Base-by-base conservation (phyloP, 495 filamentous ascomycete genomes). In the Cairneyella variabilis region DNA sequence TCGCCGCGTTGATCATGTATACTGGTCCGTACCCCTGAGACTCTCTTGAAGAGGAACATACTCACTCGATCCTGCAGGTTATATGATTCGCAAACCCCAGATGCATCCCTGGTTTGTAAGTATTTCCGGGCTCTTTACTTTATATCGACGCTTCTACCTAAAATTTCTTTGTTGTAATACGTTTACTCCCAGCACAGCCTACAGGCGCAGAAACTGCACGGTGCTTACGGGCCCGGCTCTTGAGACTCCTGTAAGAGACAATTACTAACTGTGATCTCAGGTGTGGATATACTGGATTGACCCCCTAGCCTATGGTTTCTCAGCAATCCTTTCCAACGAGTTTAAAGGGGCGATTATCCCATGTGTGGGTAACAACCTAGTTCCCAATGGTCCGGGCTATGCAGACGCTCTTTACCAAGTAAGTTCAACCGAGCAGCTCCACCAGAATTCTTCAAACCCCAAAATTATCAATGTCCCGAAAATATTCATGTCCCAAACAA, bases 341-440 rank as follows among this genome's bases (percentile, higher is more conserved):
- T 69, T 76, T 36, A 54, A 63, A 8, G 38, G 40, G 12, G 49
- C 42, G 9, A 39, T 51, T 16, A 39, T 89, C 58, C 20, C 30
- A 0, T 97, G 91, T 63, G 71, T 77, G 1, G 49, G 50, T 1
- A 48, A 60, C 1, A 66, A 79, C 47, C 72, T 85, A 25, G 74
- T 83, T 1, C 83, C 87, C 3, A 73, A 79, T 54, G 82, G 83
- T 0, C 81, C 83, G 1, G 75, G 71, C n/a, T 77, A 83, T 18
- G 62, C 71, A 0, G 18, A 53, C 5, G 43, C 73, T 0, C 67
- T 64, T 3, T 78, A 84, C 53, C n/a, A n/a, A n/a, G n/a, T n/a
- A n/a, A n/a, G n/a, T n/a, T n/a, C n/a, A n/a, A n/a, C n/a, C n/a
- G n/a, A n/a, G n/a, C n/a, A n/a, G n/a, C n/a, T n/a, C n/a, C n/a